Base-by-base conservation (phyloP, 257 asterid species). In the Perilla frutescens region DNA sequence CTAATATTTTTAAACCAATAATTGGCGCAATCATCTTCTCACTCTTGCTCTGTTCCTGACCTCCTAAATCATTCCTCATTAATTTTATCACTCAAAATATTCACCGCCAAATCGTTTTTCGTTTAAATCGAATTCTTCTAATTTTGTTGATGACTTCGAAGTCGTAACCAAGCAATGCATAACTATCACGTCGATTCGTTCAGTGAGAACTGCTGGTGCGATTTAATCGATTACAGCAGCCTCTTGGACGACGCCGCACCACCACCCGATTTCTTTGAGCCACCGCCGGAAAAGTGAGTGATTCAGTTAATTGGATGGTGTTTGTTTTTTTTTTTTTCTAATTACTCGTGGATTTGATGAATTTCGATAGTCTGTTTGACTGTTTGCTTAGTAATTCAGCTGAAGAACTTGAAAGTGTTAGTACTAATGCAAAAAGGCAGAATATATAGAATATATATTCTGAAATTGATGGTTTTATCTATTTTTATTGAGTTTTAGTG, bases 191-290 rank as follows among this genome's bases (percentile, higher is more conserved):
- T 82, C 47, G 82, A 78, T 75, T 78, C 84, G 14, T 69, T 85
- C 73, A 68, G 55, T 13, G 86, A 66, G 37, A 71, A 74, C 51
- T 78, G 75, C 69, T 82, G 87, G 87, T 62, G 65, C 1, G 89
- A 78, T 66, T 54, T 85, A 36, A 71, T 81, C 62, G 87, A 85
- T 78, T 80, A 78, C 82, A 69, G 79, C 77, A 34, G 70, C 76
- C 84, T 85, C 29, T 65, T 82, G 62, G 80, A 76, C 50, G 82
- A 72, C 54, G 72, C 62, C 32, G 70, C 75, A 9, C 80, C 81
- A 44, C 49, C 62, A 12, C 4, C 66, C 10, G 79, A 72, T 64
- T 63, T 54, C 62, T 68, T 50, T 3, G 76, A 77, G 40, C 69
- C 65, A 72, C 75, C 44, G 44, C 39, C 66, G 66, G 66, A 55